phyloP scores from a whole-genome alignment of 768 basidiomycete genomes.

The Leccinum ochraceum region DNA sequence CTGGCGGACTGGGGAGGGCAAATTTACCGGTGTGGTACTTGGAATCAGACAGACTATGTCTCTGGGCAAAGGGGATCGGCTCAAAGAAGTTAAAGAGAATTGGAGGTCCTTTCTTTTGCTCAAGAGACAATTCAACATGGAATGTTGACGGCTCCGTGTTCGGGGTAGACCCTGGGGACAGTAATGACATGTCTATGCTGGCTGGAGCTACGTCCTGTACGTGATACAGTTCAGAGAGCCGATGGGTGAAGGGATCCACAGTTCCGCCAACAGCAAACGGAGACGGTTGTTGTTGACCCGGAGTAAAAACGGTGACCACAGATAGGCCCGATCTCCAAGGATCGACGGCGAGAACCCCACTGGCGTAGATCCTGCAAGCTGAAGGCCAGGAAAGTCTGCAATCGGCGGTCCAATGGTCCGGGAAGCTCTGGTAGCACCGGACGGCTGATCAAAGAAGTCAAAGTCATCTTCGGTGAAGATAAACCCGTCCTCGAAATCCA shows the following conservation, averaged over 20 bases:
- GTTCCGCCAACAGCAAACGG: constrained; percentile 32
- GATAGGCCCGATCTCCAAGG: constrained; percentile 32
- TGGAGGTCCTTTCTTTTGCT: constrained; percentile 18
- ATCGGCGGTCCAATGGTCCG: constrained; percentile 20
- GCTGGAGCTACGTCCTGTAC: constrained; percentile 30
- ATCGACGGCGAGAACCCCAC: constrained; percentile 36
- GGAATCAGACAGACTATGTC: constrained; percentile 63
- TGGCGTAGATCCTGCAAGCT: constrained; percentile 36
- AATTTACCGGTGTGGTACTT: constrained; percentile 81
- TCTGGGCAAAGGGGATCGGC: constrained; percentile 70
- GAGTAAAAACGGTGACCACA: constrained; percentile 18
- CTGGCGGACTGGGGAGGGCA: constrained; percentile 61
- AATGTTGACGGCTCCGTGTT: constrained; percentile 54
- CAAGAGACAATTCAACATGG: constrained; percentile 46
- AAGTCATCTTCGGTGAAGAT: constrained; percentile 80
- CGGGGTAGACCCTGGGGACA: constrained; percentile 55
- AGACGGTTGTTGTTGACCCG: constrained; percentile 31
- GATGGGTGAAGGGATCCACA: constrained; percentile 22
- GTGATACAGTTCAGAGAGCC: constrained; percentile 23
- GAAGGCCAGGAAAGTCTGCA: constrained; percentile 27
- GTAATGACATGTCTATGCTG: constrained; percentile 45
- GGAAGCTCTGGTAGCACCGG: constrained; percentile 27
- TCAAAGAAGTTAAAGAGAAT: constrained; percentile 50
- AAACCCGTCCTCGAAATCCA: constrained; percentile 63
- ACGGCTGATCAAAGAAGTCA: constrained; percentile 76